These are phyloP conservation scores for Casuarina equisetifolia DNA, from an alignment of 306 rosid species.

Conservation along the genomic window DNA sequence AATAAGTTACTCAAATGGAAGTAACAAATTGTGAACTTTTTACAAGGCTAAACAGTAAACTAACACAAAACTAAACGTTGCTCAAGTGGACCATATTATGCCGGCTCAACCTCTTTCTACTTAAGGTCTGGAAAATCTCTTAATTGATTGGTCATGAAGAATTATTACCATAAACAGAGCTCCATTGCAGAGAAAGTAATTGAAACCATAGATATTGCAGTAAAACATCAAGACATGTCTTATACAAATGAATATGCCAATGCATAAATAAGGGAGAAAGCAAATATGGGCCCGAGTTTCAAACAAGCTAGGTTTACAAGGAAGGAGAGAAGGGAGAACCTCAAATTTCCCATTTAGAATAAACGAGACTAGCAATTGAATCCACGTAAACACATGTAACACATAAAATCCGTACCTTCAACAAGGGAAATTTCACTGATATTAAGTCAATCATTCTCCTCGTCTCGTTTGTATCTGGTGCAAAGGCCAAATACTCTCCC, in stretches of 20 bases:
- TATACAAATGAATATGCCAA: background rate
- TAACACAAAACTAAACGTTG: background rate
- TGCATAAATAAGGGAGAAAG: background rate
- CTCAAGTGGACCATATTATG: background rate
- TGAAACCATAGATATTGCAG: background rate
- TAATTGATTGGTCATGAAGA: background rate
- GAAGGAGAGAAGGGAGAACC: constrained; percentile 10
- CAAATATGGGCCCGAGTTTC: background rate
- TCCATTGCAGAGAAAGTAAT: background rate
- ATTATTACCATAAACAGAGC: background rate
- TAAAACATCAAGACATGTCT: background rate
- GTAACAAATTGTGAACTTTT: background rate
- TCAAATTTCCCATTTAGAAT: constrained; percentile 6
- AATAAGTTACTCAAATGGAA: background rate
- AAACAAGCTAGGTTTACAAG: background rate
- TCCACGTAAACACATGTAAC: constrained; percentile 2
- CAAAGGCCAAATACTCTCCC: constrained; percentile 83
- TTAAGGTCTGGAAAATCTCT: background rate
- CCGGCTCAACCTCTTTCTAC: background rate
- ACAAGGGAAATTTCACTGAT: constrained; percentile 72
- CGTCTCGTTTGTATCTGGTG: constrained; percentile 73
- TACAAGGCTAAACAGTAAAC: background rate
- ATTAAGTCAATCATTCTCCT: constrained; percentile 65
- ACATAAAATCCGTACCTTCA: constrained; percentile 52
- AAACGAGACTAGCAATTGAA: background rate